Evolutionary conservation across 2,329 filamentous ascomycete genomes (phyloP), one percentile per base, ranked within the genome.

Genomic region (Didymella pinodella): DNA sequence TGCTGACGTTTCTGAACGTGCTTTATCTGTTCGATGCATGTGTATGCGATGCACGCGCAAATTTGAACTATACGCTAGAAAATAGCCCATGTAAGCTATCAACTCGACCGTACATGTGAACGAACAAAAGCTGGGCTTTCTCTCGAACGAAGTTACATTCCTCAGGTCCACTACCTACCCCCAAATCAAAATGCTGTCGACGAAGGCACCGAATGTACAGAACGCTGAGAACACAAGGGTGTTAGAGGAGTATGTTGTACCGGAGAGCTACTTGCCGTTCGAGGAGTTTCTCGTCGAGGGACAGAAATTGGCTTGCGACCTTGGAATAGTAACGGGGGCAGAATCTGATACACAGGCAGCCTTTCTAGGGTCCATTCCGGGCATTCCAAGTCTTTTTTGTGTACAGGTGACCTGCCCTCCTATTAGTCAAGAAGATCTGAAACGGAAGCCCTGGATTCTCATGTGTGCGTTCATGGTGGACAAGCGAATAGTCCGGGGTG

Each of bases 11-110:
- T 25, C 41, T n/a, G 4, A 44, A 44, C 41, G 25, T 44, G 41
- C 41, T 44, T 44, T 44, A 44, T 44, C 41, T 44, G n/a, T 44
- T 44, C n/a, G 12, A 44, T 44, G 41, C 41, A 44, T 44, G 25
- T 25, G 12, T 44, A 44, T 44, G 25, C 41, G 20, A 44, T 44
- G 12, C 41, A 44, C 41, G 41, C 22, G 41, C 41, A 16, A 44
- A 44, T 44, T 7, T 44, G 20, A 26, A 7, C 41, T 44, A 44
- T 44, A 44, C 22, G 41, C 41, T 44, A 44, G 25, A 44, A 25
- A 16, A 44, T 7, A 11, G 41, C 41, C 26, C 12, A 44, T 44
- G 22, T 26, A 44, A 44, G 41, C 41, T 28, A 10, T 14, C 20
- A 26, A 44, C 12, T 44, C 20, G 22, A 25, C 41, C 20, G 25